Evolutionary conservation across 116 monocot species (phyloP), one percentile per base, ranked within the genome.

Genomic region (Dioscorea cayenensis): DNA sequence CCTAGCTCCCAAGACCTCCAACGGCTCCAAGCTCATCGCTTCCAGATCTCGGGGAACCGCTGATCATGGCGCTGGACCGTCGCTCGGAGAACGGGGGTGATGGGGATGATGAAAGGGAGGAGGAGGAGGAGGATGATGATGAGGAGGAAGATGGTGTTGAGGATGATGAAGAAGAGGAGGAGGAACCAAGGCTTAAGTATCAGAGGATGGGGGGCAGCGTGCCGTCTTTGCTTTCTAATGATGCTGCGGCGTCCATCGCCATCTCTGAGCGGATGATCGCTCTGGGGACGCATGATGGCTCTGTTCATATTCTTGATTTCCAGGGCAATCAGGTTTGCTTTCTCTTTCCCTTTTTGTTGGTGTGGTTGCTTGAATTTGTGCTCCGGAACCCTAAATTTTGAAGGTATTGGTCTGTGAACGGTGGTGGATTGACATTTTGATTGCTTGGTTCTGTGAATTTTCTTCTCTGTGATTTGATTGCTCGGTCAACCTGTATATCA

Each of bases 241-340:
- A 93, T 65, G 88, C 93, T 14, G 90, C 93, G 5, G 67, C 90
- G 5, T 86, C 84, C n/a, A 90, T 97, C 68, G 73, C 97, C 51
- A 75, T 97, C 14, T 88, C 97, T 3, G 97, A 97, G 74, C 71
- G 97, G 68, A 93, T 97, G 97, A 84, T 97, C 81, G 97, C 97
- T 10, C 85, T 97, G n/a, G 97, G 93, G 29, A 97, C 97, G 21
- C 97, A 92, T 75, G 86, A 93, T 58, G 97, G 97, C 66, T 70
- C 86, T 75, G 83, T 97, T 35, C 93, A 97, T 66, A 97, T 97
- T 67, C 97, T 97, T 50, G 97, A 97, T 80, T 97, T 97, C 70
- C 97, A 88, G 78, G 97, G 97, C 28, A 97, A 97, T 85, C 97
- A 97, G 93, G 97, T 97, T 38, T 65, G 29, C 12, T 43, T 35